A percentile compares a stretch with the other conserved stretches of the same genome.
Evolutionary conservation across 2,329 filamentous ascomycete species (phyloP).

Genomic region (Chaetomium sp.): DNA sequence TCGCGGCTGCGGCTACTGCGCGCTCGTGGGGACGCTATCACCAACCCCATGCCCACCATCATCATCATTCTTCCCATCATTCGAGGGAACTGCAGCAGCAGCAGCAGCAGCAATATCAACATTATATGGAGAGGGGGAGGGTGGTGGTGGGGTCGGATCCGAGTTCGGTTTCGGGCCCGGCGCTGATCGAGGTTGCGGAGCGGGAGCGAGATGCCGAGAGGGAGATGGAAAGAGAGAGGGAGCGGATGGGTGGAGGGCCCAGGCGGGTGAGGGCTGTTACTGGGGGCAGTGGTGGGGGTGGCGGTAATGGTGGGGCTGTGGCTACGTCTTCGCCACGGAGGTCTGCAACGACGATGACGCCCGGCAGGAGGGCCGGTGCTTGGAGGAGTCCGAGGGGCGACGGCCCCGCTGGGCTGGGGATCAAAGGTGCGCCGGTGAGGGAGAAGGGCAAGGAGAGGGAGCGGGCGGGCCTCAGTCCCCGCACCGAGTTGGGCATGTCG

Average conservation of each 20-base stretch:
- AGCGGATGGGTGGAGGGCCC: no score
- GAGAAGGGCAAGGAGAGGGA: constrained; percentile 47
- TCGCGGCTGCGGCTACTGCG: constrained; percentile 32
- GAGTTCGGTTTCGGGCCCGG: constrained; percentile 21
- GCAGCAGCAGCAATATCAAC: neutral
- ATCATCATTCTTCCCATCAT: neutral
- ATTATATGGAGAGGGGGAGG: neutral
- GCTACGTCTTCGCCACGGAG: neutral
- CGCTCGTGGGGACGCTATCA: constrained; percentile 34
- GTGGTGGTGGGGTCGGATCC: constrained; percentile 19
- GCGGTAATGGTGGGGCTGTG: constrained; percentile 5
- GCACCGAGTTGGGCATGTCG: constrained; percentile 7
- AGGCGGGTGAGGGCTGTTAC: neutral
- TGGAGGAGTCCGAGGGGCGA: constrained; percentile 26
- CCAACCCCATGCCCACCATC: constrained; percentile 21
- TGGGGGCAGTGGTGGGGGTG: constrained; percentile 28
- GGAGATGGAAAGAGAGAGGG: constrained; percentile 7
- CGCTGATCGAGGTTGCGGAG: constrained; percentile 40
- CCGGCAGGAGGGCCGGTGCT: neutral
- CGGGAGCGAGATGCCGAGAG: constrained; percentile 25
- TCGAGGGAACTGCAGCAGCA: neutral
- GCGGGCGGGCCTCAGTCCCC: constrained; percentile 13
- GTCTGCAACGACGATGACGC: neutral
- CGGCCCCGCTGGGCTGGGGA: constrained; percentile 24
- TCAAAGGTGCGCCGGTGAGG: neutral